Evolutionary conservation across 176 grass and related monocot genomes (phyloP).

Genomic region (Oryza nivara): DNA sequence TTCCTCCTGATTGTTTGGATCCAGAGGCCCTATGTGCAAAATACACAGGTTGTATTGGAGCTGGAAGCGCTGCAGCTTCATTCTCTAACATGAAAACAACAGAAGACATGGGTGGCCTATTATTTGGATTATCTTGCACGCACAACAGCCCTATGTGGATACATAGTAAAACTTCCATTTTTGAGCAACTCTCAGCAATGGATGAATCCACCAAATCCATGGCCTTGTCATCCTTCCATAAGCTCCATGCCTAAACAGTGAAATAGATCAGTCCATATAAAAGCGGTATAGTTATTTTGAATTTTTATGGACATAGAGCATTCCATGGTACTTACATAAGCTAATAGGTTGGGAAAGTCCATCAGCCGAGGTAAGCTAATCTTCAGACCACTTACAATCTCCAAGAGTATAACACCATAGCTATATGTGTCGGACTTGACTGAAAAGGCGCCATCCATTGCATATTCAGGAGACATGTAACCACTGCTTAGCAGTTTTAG

Average conservation of each 20-base stretch:
- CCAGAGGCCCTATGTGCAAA: constrained; percentile 30
- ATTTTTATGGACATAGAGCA: background rate
- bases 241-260: constrained; percentile 51
- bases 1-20: constrained; percentile 23
- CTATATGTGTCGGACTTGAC: constrained; percentile 64
- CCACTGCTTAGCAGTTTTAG: constrained; percentile 1
- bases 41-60: constrained; percentile 45
- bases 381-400: constrained; percentile 61
- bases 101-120: constrained; percentile 57
- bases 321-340: constrained; percentile 48
- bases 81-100: constrained; percentile 59
- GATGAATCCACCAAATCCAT: constrained; percentile 48
- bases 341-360: constrained; percentile 39
- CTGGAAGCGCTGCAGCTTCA: constrained; percentile 13
- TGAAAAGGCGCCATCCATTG: constrained; percentile 61
- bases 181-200: background rate
- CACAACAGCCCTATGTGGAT: constrained; percentile 31
- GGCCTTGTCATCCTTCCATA: constrained; percentile 56
- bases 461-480: constrained; percentile 61
- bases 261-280: background rate
- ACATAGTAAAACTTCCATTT: constrained; percentile 43
- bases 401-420: constrained; percentile 61
- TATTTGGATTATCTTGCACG: too few relatives aligned
- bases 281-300: background rate
- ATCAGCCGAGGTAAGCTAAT: constrained; percentile 26